A percentile compares a stretch with the other conserved stretches of the same genome.
phyloP scores from a whole-genome alignment of 2,329 filamentous ascomycete species.

The Ophiostoma sp. region DNA sequence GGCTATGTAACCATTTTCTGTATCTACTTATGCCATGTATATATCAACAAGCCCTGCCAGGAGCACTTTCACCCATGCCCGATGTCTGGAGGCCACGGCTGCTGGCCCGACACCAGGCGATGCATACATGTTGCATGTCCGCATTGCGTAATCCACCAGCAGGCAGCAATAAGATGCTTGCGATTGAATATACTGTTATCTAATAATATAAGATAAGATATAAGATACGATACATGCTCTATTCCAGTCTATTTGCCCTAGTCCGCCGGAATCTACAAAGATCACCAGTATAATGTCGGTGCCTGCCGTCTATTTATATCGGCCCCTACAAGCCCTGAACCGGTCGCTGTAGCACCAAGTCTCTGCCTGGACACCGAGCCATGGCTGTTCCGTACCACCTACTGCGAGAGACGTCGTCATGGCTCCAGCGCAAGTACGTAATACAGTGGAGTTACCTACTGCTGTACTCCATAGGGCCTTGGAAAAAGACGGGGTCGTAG shows the following conservation, averaged over 20 bases:
- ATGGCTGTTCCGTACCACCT: background rate
- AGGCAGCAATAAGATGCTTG: background rate
- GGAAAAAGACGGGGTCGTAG: background rate
- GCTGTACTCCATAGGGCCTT: too few relatives aligned
- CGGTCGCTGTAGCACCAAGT: background rate
- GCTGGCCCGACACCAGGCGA: background rate
- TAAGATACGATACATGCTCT: too few relatives aligned
- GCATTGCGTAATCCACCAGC: background rate
- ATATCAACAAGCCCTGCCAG: background rate
- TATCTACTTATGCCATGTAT: background rate
- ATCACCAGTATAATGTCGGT: background rate
- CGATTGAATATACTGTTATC: background rate
- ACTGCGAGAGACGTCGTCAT: background rate
- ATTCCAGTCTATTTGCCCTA: background rate
- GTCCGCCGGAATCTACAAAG: background rate
- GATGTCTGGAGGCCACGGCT: background rate
- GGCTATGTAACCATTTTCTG: background rate
- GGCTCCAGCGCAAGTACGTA: background rate
- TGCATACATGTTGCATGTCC: background rate
- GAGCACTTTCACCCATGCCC: too few relatives aligned
- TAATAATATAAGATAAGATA: background rate
- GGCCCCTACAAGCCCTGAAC: background rate
- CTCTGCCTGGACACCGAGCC: background rate
- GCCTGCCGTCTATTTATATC: conserved; percentile 2
- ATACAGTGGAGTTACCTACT: background rate